Percentiles rank a stretch among this genome's conserved stretches.
Conservation (phyloP, 148 eudicot species). For the Rhododendron ferrugineum region DNA sequence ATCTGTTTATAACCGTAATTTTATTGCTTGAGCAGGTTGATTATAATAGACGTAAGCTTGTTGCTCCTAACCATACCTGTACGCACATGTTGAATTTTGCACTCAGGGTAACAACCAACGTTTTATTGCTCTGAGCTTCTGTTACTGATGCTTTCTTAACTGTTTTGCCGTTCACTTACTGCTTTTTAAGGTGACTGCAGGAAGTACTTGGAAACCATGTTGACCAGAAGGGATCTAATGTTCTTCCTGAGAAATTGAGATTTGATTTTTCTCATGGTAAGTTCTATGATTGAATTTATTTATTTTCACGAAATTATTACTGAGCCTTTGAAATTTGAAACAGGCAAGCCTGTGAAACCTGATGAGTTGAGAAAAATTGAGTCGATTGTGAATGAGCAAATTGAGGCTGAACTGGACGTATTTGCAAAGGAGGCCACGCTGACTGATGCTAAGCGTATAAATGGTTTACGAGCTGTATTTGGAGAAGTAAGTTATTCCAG, state of each 20-base stretch:
- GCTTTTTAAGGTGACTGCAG: conserved; percentile 33
- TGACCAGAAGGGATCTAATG: conserved; percentile 97
- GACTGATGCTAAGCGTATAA: conserved; percentile 76
- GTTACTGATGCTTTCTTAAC: conserved; percentile 7
- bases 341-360: conserved; percentile 88
- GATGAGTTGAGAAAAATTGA: conserved; percentile 81
- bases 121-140: not conserved
- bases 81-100: conserved; percentile 98
- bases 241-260: conserved; percentile 93
- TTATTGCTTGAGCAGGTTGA: conserved; percentile 55
- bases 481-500: conserved; percentile 63
- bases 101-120: conserved; percentile 53
- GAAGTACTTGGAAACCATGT: conserved; percentile 91
- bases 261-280: conserved; percentile 95
- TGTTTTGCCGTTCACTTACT: not conserved
- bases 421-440: conserved; percentile 74
- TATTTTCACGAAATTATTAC: not conserved
- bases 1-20: not conserved
- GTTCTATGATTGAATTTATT: not conserved
- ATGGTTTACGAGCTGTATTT: conserved; percentile 94
- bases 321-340: conserved; percentile 1
- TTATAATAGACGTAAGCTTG: conserved; percentile 67
- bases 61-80: conserved; percentile 99
- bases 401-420: conserved; percentile 73
- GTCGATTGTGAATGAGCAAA: conserved; percentile 83